phyloP scores from a whole-genome alignment of 495 filamentous ascomycete species.

The Schizothecium vesticola region DNA sequence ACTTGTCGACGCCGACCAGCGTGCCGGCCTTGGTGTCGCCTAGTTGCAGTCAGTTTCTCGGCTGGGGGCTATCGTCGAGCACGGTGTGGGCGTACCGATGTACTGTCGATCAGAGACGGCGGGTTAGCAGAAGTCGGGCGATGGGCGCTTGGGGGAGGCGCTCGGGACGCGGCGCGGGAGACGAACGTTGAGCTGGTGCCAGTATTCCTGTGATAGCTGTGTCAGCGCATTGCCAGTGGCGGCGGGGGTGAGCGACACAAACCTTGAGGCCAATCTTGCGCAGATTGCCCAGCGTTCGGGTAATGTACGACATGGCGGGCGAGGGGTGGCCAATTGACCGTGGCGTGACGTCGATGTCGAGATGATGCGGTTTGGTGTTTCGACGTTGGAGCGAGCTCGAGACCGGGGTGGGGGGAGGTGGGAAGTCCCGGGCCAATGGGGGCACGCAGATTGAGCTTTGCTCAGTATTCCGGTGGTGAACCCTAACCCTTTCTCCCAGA shows the following conservation, averaged over 20 bases:
- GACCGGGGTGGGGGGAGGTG: conserved; percentile 17
- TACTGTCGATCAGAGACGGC: conserved; percentile 44
- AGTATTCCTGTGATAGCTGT: conserved; percentile 60
- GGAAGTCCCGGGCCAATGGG: conserved; percentile 22
- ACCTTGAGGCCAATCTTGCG: conserved; percentile 85
- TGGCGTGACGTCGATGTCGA: conserved; percentile 8
- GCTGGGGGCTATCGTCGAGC: background rate
- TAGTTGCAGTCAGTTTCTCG: conserved; percentile 39
- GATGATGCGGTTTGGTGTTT: conserved; percentile 5
- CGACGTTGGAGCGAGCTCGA: conserved; percentile 15
- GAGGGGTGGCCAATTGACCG: conserved; percentile 25
- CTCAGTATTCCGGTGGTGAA: no score
- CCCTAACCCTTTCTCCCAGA: no score
- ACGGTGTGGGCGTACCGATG: conserved; percentile 48
- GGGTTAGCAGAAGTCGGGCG: conserved; percentile 22
- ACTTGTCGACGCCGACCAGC: conserved; percentile 79
- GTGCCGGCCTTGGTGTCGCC: conserved; percentile 96
- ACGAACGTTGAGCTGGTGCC: conserved; percentile 87
- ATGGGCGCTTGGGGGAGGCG: background rate
- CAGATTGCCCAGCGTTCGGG: conserved; percentile 79
- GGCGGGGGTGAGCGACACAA: background rate
- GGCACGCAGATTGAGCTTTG: conserved; percentile 10
- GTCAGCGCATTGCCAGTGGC: conserved; percentile 14
- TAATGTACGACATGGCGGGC: conserved; percentile 83
- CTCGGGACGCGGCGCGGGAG: conserved; percentile 1